Percentiles rank a stretch among this genome's conserved stretches.
phyloP scores from a whole-genome alignment of 257 asterid species.

The Solanum chilense region DNA sequence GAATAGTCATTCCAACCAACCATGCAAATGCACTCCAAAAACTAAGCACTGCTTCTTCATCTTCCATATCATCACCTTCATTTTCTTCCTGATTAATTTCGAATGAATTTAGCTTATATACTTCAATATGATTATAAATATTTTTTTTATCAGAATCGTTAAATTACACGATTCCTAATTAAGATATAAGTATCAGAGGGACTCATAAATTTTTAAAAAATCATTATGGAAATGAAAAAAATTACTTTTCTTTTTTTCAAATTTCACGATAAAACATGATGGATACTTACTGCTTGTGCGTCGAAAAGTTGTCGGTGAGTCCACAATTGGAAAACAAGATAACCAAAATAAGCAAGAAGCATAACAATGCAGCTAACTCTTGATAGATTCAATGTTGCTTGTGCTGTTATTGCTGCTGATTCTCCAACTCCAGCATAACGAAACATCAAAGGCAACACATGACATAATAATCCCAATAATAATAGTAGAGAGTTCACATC shows the following conservation, averaged over 20 bases:
- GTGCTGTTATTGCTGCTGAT: constrained; percentile 12
- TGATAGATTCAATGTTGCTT: constrained; percentile 38
- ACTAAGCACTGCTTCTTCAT: constrained; percentile 50
- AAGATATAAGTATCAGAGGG: background rate
- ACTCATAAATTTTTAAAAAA: too few species aligned
- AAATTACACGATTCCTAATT: too few species aligned
- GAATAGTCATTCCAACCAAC: constrained; percentile 56
- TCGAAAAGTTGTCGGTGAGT: constrained; percentile 72
- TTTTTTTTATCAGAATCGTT: background rate
- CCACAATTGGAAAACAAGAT: constrained; percentile 71
- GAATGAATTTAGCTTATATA: background rate
- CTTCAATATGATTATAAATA: background rate
- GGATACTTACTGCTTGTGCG: constrained; percentile 24
- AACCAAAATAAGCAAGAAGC: constrained; percentile 67
- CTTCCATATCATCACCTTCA: constrained; percentile 6
- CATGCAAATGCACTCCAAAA: constrained; percentile 67
- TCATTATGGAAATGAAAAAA: too few species aligned
- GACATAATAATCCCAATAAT: constrained; percentile 69
- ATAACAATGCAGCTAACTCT: constrained; percentile 66
- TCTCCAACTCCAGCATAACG: constrained; percentile 24
- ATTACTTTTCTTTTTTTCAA: too few species aligned
- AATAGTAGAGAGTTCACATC: constrained; percentile 64
- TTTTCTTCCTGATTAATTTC: constrained; percentile 14
- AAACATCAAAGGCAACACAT: constrained; percentile 52
- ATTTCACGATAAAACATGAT: background rate